Conservation (phyloP, 2,329 filamentous ascomycete genomes). For the Aspergillus vadensis region DNA sequence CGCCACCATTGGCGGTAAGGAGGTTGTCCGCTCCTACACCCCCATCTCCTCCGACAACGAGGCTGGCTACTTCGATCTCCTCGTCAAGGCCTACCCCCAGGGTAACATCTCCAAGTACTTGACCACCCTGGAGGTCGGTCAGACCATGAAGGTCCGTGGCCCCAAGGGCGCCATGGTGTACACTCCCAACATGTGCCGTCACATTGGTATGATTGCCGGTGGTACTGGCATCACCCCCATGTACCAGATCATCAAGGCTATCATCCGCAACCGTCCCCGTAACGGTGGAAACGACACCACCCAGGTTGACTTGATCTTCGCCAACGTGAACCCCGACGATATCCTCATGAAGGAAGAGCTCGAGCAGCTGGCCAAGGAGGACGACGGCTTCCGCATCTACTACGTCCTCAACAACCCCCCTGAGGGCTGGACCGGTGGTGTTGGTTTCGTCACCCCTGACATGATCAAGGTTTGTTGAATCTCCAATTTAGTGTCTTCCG, state of each 20-base stretch:
- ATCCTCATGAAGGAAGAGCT: slow-evolving; percentile 93
- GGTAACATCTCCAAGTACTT: slow-evolving; percentile 97
- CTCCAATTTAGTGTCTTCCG: not conserved
- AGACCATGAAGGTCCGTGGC: slow-evolving; percentile 85
- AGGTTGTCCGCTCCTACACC: slow-evolving; percentile 89
- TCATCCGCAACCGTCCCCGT: slow-evolving; percentile 71
- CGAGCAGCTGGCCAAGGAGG: slow-evolving; percentile 74
- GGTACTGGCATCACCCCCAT: slow-evolving; percentile 98
- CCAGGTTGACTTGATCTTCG: slow-evolving; percentile 91
- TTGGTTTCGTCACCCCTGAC: slow-evolving; percentile 91
- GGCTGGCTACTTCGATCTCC: slow-evolving; percentile 88
- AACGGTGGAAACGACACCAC: slow-evolving; percentile 75
- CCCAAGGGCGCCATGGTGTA: slow-evolving; percentile 99
- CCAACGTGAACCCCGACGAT: slow-evolving; percentile 90
- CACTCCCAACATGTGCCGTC: slow-evolving; percentile 91
- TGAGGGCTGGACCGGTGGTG: slow-evolving; percentile 84
- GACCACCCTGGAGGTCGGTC: slow-evolving; percentile 76
- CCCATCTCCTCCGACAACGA: slow-evolving; percentile 88
- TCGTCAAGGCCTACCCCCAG: slow-evolving; percentile 97
- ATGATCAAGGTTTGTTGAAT: slow-evolving; percentile 76
- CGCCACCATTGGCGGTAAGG: slow-evolving; percentile 79
- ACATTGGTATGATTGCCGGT: slow-evolving; percentile 97
- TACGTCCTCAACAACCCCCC: slow-evolving; percentile 97
- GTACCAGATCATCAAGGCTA: slow-evolving; percentile 92
- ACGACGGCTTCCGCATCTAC: slow-evolving; percentile 81